These are phyloP conservation scores for Solanum hybrid DNA, from an alignment of 305 asterid genomes.

Conservation along the genomic window DNA sequence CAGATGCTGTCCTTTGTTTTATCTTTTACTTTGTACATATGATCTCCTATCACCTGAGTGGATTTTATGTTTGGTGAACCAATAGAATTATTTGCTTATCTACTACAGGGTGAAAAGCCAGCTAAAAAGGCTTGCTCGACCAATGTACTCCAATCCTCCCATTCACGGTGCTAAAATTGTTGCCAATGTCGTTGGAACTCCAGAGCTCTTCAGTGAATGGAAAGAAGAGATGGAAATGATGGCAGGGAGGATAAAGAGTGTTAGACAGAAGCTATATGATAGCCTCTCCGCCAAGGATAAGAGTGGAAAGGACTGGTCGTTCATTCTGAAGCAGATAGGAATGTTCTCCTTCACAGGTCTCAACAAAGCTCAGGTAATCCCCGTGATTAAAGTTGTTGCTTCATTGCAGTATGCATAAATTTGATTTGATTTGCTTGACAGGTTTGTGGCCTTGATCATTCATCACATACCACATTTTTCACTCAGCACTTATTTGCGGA, in stretches of 20 bases:
- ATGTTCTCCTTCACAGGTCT: conserved; percentile 98
- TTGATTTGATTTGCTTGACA: neutral
- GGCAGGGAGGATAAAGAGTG: conserved; percentile 95
- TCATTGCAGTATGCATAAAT: neutral
- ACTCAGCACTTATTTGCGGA: neutral
- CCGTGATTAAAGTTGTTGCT: neutral
- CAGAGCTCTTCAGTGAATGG: conserved; percentile 81
- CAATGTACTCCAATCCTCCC: conserved; percentile 98
- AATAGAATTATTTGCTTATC: neutral
- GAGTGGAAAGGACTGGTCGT: conserved; percentile 93
- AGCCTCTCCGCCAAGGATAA: conserved; percentile 56
- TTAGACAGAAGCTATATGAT: conserved; percentile 64
- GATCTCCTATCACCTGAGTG: neutral
- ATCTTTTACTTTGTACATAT: neutral
- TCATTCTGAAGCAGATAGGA: conserved; percentile 80
- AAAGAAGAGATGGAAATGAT: conserved; percentile 86
- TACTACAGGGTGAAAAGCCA: conserved; percentile 82
- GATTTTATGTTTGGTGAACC: neutral
- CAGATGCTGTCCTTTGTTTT: neutral
- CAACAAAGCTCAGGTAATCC: conserved; percentile 70
- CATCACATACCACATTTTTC: neutral
- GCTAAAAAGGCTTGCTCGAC: conserved; percentile 85
- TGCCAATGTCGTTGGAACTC: conserved; percentile 77
- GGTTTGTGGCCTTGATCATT: neutral
- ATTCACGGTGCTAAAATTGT: conserved; percentile 91